These are phyloP conservation scores for Coemansia reversa DNA, from an alignment of 192 early-diverging fungal species.

Conservation along the genomic window DNA sequence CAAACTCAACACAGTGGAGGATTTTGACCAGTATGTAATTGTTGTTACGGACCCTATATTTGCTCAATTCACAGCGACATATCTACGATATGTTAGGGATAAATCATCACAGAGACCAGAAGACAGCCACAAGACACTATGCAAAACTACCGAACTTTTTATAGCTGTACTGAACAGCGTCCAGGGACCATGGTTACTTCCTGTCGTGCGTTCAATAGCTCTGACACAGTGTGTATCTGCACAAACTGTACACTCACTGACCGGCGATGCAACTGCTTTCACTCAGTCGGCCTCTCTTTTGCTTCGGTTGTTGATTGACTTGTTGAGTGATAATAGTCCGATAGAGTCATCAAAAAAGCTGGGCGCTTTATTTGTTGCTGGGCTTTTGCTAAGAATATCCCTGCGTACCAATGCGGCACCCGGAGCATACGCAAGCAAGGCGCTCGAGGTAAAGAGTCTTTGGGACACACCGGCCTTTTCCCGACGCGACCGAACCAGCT, in stretches of 20 bases:
- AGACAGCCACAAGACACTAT: constrained; percentile 18
- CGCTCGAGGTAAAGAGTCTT: constrained; percentile 32
- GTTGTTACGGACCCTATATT: constrained; percentile 21
- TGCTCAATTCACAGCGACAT: constrained; percentile 31
- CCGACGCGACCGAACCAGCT: constrained; percentile 28
- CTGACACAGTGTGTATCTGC: constrained; percentile 34
- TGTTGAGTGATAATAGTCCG: constrained; percentile 32
- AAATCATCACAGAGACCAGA: constrained; percentile 8
- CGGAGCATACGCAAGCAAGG: constrained; percentile 44
- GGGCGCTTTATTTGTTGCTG: constrained; percentile 39
- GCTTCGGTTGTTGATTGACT: constrained; percentile 29
- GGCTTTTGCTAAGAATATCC: constrained; percentile 36
- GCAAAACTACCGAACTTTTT: constrained; percentile 28
- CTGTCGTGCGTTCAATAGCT: constrained; percentile 27
- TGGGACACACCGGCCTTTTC: constrained; percentile 18
- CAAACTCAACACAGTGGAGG: constrained; percentile 20
- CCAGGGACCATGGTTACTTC: constrained; percentile 37
- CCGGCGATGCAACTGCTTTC: constrained; percentile 18
- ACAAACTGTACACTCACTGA: constrained; percentile 12
- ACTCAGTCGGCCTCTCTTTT: constrained; percentile 43
- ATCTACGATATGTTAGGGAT: constrained; percentile 42
- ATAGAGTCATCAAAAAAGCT: constrained; percentile 28
- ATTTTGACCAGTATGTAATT: constrained; percentile 38
- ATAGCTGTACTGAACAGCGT: constrained; percentile 16
- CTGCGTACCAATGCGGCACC: constrained; percentile 42